Conservation (phyloP, 139 green algal genomes). For the Axilococcus clingmanii region DNA sequence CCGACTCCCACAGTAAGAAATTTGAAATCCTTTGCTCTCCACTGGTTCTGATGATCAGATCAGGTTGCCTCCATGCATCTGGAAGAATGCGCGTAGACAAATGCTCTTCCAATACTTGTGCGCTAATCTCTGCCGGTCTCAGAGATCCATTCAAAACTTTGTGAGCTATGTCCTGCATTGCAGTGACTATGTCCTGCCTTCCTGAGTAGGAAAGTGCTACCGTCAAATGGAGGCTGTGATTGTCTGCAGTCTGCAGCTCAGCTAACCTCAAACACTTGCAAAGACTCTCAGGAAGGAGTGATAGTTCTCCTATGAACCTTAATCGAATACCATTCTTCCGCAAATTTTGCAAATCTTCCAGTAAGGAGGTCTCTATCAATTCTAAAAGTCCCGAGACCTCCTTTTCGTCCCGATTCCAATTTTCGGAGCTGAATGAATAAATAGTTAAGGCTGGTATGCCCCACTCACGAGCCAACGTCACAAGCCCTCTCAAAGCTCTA, state of each 20-base stretch:
- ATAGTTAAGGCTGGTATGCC: constrained; percentile 43
- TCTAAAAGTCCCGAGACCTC: constrained; percentile 42
- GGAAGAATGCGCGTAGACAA: constrained; percentile 14
- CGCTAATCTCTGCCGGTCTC: constrained; percentile 10
- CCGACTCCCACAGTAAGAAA: constrained; percentile 57
- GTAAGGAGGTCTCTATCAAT: constrained; percentile 34
- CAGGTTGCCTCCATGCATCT: constrained; percentile 24
- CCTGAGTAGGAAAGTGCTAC: constrained; percentile 54
- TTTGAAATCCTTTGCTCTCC: constrained; percentile 60
- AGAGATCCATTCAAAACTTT: constrained; percentile 24
- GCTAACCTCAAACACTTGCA: constrained; percentile 10
- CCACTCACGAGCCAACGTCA: constrained; percentile 25
- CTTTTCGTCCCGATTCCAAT: constrained; percentile 30
- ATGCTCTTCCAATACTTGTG: constrained; percentile 1
- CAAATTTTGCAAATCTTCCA: constrained; percentile 9
- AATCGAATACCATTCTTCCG: neutral
- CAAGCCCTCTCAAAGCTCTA: constrained; percentile 24
- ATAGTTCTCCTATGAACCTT: neutral
- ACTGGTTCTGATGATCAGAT: constrained; percentile 55
- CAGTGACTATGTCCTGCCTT: constrained; percentile 43
- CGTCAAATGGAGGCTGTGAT: constrained; percentile 32
- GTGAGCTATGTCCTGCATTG: constrained; percentile 24
- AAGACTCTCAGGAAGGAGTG: neutral
- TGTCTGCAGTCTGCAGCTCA: constrained; percentile 31
- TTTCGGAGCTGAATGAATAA: constrained; percentile 40